phyloP scores from a whole-genome alignment of 331 rosid genomes.

The Quercus phellos region DNA sequence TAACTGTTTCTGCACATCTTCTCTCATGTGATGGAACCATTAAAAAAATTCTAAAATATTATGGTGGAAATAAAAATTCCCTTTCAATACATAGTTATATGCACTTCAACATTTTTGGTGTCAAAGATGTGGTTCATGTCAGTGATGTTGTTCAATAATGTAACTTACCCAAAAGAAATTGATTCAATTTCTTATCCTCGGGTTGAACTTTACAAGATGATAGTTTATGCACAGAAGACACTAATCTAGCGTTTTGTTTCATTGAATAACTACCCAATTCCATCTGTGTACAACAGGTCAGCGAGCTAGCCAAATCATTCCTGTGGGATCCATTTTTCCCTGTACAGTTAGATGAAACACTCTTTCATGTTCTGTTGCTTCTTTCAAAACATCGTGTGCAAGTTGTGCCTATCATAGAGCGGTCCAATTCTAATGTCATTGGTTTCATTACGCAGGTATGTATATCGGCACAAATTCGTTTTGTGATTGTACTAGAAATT shows the following conservation, averaged over 20 bases:
- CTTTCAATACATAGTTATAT: too few species aligned
- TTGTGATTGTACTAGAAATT: background rate
- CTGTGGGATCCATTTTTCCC: constrained; percentile 75
- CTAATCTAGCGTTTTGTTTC: background rate
- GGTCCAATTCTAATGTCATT: constrained; percentile 28
- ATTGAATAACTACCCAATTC: background rate
- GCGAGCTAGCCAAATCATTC: constrained; percentile 56
- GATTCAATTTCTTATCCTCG: too few species aligned
- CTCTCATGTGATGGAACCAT: too few species aligned
- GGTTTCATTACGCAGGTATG: constrained; percentile 61
- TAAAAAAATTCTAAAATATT: too few species aligned
- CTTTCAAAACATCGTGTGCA: constrained; percentile 53
- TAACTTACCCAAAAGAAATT: too few species aligned
- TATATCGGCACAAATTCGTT: background rate
- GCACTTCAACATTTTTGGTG: too few species aligned
- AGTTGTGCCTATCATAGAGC: constrained; percentile 52
- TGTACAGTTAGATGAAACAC: constrained; percentile 41
- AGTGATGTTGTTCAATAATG: too few species aligned
- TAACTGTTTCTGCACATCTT: too few species aligned
- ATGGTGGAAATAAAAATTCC: too few species aligned
- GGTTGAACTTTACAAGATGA: too few species aligned
- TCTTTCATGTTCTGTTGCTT: constrained; percentile 58
- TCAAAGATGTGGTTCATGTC: too few species aligned
- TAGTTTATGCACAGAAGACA: too few species aligned
- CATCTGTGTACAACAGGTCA: constrained; percentile 24